Evolutionary conservation across 805 yeast genomes (phyloP), one percentile per base, ranked within the genome.

Genomic region (Wickerhamomyces silvicola): DNA sequence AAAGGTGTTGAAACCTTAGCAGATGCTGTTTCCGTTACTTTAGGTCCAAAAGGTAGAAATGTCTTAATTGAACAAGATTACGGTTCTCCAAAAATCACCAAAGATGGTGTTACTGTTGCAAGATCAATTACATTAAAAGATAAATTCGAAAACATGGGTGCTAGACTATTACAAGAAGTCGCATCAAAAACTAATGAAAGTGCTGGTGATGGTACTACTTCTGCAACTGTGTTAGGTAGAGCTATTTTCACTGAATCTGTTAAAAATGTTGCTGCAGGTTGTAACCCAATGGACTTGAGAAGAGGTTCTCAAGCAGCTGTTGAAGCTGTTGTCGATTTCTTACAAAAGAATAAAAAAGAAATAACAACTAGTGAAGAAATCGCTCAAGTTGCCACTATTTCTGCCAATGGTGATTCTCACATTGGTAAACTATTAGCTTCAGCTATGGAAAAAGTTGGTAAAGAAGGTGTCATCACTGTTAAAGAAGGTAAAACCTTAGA

Each of bases 361-460:
- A 85, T 90, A 66, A 90, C 97, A 56, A 88, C 96, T 37, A 75
- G 88, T 38, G 95, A 79, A 49, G 97, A 90, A 68, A 90, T 90
- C 48, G 96, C 97, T 22, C 97, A 90, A 70, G 97, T 90, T 30
- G 98, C 98, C 48, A 88, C 97, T 39, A 92, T 90, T 56, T 87
- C 97, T 34, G 97, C 98, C 43, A 90, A 90, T 63, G 98, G 98
- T 50, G 98, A 90, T 59, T 56, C 73, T 25, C 97, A 90, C 71
- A 87, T 90, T 48, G 98, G 98, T 62, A 70, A 78, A 62, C 68
- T 92, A 49, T 71, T 90, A 57, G 97, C 98, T 38, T 77, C 81
- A 36, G 98, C 98, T 50, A 92, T 90, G 97, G 97, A 88, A 70
- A 90, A 92, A 66, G 98, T 90, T 41, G 98, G 98, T 56, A 92